Conservation (phyloP, 2,329 filamentous ascomycete genomes). For the Phialophora verrucosa region DNA sequence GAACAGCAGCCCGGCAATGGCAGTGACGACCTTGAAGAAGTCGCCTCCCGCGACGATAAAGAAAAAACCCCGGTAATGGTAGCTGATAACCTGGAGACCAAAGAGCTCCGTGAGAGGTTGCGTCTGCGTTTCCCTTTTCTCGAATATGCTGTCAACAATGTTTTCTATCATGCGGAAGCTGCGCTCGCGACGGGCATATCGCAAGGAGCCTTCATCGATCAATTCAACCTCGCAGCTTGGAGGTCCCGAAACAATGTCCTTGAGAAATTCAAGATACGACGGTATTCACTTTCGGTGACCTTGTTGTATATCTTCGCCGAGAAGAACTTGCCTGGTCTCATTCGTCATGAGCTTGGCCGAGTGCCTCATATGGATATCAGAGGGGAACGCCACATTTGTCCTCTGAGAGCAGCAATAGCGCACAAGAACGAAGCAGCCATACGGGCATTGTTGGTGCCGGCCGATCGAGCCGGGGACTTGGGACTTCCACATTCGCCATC, state of each 20-base stretch:
- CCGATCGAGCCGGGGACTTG: background rate
- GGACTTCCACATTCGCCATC: background rate
- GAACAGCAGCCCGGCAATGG: background rate
- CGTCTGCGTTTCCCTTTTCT: conserved; percentile 52
- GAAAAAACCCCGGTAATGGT: background rate
- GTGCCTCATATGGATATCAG: conserved; percentile 6
- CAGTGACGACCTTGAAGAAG: background rate
- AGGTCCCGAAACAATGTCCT: conserved; percentile 44
- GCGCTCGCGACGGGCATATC: conserved; percentile 26
- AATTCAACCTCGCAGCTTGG: conserved; percentile 44
- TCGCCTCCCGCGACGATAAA: background rate
- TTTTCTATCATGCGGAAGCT: conserved; percentile 42
- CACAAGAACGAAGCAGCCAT: conserved; percentile 1
- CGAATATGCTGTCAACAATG: conserved; percentile 40
- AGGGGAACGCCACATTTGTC: background rate
- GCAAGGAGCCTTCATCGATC: conserved; percentile 37
- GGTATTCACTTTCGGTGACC: conserved; percentile 38
- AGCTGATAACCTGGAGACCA: background rate
- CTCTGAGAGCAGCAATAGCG: conserved; percentile 8
- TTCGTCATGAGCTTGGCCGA: conserved; percentile 38
- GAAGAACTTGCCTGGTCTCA: conserved; percentile 30
- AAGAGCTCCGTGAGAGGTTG: conserved; percentile 34
- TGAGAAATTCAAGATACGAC: conserved; percentile 42
- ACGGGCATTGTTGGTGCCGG: conserved; percentile 1
- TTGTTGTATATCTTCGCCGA: conserved; percentile 36